Percentiles rank a stretch among this genome's conserved stretches.
Conservation (phyloP, 2,329 filamentous ascomycete genomes). For the Penicillium expansum region DNA sequence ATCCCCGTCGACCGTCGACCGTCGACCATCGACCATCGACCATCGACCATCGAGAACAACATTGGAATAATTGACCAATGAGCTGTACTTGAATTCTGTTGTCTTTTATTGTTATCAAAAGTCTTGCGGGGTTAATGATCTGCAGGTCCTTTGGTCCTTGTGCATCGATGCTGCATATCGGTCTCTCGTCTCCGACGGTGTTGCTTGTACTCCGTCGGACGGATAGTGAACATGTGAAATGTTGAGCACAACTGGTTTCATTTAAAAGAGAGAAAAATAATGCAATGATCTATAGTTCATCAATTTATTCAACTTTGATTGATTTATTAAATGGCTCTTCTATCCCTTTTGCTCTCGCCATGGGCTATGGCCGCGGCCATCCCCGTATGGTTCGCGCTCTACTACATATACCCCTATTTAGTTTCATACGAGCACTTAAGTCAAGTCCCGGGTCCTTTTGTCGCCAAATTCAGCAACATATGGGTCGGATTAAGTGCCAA, state of each 20-base stretch:
- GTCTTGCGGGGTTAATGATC: neutral
- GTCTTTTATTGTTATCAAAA: neutral
- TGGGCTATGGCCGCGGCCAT: slow-evolving; percentile 6
- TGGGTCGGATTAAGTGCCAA: slow-evolving; percentile 21
- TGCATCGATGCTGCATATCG: neutral
- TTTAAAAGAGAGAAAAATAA: neutral
- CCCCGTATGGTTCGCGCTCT: slow-evolving; percentile 11
- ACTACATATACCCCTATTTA: slow-evolving; percentile 20
- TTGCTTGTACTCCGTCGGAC: slow-evolving; percentile 7
- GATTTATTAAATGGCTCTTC: slow-evolving; percentile 12
- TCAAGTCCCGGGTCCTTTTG: slow-evolving; percentile 17
- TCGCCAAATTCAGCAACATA: slow-evolving; percentile 22
- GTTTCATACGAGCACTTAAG: slow-evolving; percentile 12
- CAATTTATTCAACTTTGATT: neutral
- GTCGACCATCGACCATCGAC: no score
- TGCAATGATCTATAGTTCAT: neutral
- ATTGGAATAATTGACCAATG: neutral
- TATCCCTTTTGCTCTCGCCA: slow-evolving; percentile 13
- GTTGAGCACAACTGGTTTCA: neutral
- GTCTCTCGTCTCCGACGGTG: slow-evolving; percentile 3
- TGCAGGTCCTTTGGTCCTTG: neutral
- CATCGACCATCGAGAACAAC: neutral
- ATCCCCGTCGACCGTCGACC: neutral
- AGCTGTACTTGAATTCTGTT: neutral
- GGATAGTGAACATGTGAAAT: neutral